These are phyloP conservation scores for Trametes coccinea DNA, from an alignment of 768 basidiomycete species.

Conservation along the genomic window DNA sequence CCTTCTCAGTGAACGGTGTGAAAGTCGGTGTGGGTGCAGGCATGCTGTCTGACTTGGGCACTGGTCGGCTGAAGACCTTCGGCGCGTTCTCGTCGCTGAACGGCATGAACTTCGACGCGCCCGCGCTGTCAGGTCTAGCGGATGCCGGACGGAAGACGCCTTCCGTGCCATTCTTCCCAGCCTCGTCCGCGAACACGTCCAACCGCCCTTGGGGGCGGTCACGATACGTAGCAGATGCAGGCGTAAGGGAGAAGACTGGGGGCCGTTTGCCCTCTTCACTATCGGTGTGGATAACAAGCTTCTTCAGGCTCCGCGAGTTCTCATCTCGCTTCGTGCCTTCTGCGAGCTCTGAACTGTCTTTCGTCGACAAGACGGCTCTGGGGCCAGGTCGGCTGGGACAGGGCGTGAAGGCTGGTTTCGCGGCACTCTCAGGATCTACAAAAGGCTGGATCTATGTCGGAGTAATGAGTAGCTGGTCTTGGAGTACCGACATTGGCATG, in stretches of 20 bases:
- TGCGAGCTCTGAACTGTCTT: conserved; percentile 35
- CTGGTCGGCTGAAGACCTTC: conserved; percentile 73
- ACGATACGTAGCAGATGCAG: conserved; percentile 29
- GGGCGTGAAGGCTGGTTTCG: conserved; percentile 41
- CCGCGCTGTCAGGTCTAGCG: neutral
- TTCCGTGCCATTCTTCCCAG: conserved; percentile 9
- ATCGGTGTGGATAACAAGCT: conserved; percentile 14
- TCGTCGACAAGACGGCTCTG: conserved; percentile 46
- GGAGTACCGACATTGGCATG: neutral
- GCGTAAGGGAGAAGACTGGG: conserved; percentile 71
- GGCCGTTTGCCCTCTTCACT: conserved; percentile 26
- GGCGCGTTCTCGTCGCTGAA: conserved; percentile 43
- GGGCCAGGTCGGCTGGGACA: conserved; percentile 33
- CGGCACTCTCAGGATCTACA: conserved; percentile 50
- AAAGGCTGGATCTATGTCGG: conserved; percentile 63
- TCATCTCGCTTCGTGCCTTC: conserved; percentile 24
- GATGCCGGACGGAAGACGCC: conserved; percentile 12
- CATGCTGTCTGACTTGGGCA: conserved; percentile 43
- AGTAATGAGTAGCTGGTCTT: no score
- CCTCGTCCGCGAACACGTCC: conserved; percentile 17
- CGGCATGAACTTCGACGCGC: conserved; percentile 34
- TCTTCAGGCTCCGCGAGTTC: conserved; percentile 13
- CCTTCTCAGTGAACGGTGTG: conserved; percentile 39
- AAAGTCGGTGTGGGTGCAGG: conserved; percentile 31
- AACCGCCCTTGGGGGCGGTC: conserved; percentile 14